phyloP scores from a whole-genome alignment of 1,284 basidiomycete genomes.

The Phlebopus sp. region DNA sequence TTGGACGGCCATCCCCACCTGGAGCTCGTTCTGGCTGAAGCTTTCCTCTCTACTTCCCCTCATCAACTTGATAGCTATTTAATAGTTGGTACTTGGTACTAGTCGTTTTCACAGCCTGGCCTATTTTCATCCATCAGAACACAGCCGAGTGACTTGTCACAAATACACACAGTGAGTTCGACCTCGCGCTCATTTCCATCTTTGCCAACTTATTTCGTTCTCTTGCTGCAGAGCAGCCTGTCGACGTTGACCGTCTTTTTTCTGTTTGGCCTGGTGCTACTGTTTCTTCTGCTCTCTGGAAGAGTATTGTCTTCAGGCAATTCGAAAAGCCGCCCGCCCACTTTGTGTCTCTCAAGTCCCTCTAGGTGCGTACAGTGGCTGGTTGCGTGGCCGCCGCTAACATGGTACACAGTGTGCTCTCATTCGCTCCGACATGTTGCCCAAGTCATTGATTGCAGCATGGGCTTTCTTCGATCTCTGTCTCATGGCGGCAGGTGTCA shows the following conservation, averaged over 20 bases:
- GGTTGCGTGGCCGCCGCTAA: background rate
- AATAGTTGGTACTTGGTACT: no score
- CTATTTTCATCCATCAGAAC: no score
- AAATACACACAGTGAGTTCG: background rate
- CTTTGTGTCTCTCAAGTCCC: no score
- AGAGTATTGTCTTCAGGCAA: conserved; percentile 15
- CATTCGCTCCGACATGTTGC: conserved; percentile 51
- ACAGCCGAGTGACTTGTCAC: no score
- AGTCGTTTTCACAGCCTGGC: no score
- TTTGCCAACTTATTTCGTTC: background rate
- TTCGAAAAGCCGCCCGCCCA: conserved; percentile 6
- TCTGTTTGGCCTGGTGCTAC: conserved; percentile 14
- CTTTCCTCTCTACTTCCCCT: no score
- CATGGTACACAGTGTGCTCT: conserved; percentile 1
- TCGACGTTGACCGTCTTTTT: conserved; percentile 30
- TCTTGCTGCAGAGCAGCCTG: conserved; percentile 20
- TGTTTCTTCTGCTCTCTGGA: conserved; percentile 22
- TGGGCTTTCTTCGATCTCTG: conserved; percentile 71
- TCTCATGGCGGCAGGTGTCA: conserved; percentile 64
- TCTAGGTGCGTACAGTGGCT: no score
- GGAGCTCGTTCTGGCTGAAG: no score
- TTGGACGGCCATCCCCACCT: no score
- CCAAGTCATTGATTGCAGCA: conserved; percentile 61
- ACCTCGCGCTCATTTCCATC: background rate
- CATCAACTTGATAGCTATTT: no score